Evolutionary conservation across 805 yeast genomes (phyloP), one percentile per base, ranked within the genome.

Genomic region (Metschnikowia amazonensis): DNA sequence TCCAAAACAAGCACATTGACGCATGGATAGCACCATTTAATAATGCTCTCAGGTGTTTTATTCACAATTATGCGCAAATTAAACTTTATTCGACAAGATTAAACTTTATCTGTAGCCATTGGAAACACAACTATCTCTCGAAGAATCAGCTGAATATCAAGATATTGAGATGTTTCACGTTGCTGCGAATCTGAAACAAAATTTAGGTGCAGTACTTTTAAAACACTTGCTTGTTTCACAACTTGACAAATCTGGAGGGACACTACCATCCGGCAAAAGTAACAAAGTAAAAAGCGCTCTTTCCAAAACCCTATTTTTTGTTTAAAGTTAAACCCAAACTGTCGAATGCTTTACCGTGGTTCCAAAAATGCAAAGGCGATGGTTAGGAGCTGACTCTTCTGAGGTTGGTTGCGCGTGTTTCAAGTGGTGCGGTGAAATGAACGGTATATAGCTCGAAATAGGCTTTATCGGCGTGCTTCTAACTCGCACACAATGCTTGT

Each of bases 141-240:
- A 10, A 32, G 23, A 20, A 7, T 6, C 20, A 3, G 36, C 13
- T 10, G 24, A 7, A 5, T 20, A 9, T 33, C 17, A 10, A 8
- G 14, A 13, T 6, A 1, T 9, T 20, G 8, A 33, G 36, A 20
- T 33, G 36, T 33, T 33, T 33, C 24, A 20, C 14, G n/a, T 32
- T 32, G 35, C 23, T 10, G 35, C 23, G 23, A 1, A 2, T 32
- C 10, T 33, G 36, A 33, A 33, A 33, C 36, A 33, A n/a, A 8
- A 20, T 31, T 7, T 33, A 31, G 18, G n/a, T 20, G 31, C 42
- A 35, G 38, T 11, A 9, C 10, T 2, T 14, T 10, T 5, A 23
- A 23, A 5, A 10, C 38, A 35, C 38, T 14, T 35, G 3, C 38
- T 35, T 35, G 38, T 35, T 35, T 35, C 38, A 35, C 11, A 35